phyloP scores from a whole-genome alignment of 768 basidiomycete species.

The Sutorius australiensis region DNA sequence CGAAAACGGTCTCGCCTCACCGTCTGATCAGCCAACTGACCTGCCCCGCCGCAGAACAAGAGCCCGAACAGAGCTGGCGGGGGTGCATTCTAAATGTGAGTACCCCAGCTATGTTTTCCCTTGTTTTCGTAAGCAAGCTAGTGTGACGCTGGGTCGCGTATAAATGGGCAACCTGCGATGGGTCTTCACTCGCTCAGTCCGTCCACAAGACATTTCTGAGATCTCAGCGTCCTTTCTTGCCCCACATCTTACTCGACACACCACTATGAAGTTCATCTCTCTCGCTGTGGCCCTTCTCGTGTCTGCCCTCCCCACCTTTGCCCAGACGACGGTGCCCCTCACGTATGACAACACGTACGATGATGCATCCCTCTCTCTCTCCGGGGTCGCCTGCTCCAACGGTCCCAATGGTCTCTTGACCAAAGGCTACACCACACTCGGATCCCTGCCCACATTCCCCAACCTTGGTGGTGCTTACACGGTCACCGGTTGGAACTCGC shows the following conservation, averaged over 20 bases:
- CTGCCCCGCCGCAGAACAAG: neutral
- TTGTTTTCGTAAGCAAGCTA: neutral
- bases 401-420: constrained; percentile 30
- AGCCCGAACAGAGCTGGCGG: neutral
- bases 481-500: constrained; percentile 29
- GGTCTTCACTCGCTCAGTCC: neutral
- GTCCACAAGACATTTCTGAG: neutral
- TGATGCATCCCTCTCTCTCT: constrained; percentile 14
- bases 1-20: neutral
- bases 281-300: constrained; percentile 8
- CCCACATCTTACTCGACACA: neutral
- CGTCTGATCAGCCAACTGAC: constrained; percentile 8
- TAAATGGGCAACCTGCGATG: constrained; percentile 10
- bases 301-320: constrained; percentile 16
- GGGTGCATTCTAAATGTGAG: neutral
- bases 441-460: constrained; percentile 31
- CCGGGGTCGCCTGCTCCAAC: constrained; percentile 30
- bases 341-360: constrained; percentile 34
- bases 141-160: neutral
- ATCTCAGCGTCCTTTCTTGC: neutral
- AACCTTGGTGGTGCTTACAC: constrained; percentile 33
- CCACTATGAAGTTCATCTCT: constrained; percentile 26
- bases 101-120: no score
- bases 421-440: constrained; percentile 33
- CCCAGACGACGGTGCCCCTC: constrained; percentile 12